Base-by-base conservation (phyloP, 768 basidiomycete genomes). In the Lactarius deliciosus region DNA sequence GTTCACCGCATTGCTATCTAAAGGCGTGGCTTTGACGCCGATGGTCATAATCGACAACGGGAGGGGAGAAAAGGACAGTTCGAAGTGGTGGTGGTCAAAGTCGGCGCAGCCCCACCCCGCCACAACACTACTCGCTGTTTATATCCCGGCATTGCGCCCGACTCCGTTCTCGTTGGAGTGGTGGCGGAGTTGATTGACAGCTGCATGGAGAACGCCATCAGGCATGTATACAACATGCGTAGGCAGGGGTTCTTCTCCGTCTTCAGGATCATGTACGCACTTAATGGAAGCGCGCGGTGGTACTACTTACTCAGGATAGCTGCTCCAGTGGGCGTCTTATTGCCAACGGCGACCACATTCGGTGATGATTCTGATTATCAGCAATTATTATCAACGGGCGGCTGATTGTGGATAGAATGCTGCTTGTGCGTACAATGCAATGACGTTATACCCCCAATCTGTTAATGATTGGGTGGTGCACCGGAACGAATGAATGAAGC, bases 1-100 rank as follows among this genome's bases (percentile, higher is more conserved):
- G 32, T 66, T 66, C 57, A 66, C 61, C 4, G 40, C 45, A 43
- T 53, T 57, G 4, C 50, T n/a, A 6, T 40, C 30, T 5, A n/a
- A 36, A n/a, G 57, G 40, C 15, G n/a, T 34, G 6, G 56, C 10
- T 4, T 40, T 57, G 20, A 1, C 10, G 30, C 28, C 2, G 18
- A 38, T 9, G 9, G 55, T 60, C 65, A 66, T 66, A 22, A 25
- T n/a, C 22, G 22, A 25, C 20, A 5, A 36, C 32, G 32, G 32
- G 11, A 11, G 15, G 8, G 1, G 0, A n/a, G n/a, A n/a, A n/a
- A 30, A 30, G 30, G 10, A 4, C 9, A n/a, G 43, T 20, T n/a
- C 43, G 10, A 25, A 22, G n/a, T 15, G 22, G 11, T 22, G n/a
- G 47, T 47, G n/a, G 45, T 22, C 11, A 22, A 22, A 50, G n/a